Evolutionary conservation across 176 grass and related monocot genomes (phyloP), one percentile per base, ranked within the genome.

Genomic region (Oryza australiensis): DNA sequence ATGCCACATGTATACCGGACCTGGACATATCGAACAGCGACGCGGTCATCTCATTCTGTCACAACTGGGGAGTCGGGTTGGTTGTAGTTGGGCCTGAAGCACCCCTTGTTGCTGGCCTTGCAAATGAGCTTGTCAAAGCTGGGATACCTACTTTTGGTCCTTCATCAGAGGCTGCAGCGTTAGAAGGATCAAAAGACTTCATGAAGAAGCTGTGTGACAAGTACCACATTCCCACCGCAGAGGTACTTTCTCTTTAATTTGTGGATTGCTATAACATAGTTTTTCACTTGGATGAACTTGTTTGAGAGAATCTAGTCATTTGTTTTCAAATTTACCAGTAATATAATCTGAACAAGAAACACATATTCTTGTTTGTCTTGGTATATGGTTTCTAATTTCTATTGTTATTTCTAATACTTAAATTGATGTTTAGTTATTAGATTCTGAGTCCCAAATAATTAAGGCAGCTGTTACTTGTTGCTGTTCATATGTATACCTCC

Each of bases 181-280:
- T 94, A 33, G 92, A 94, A 84, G 89, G 89, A 53, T 91, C 88
- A 3, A 94, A 94, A 23, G 89, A 91, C 35, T 94, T 94, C 43
- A 89, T 89, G 92, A 94, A 94, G 64, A 94, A 85, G 62, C 69
- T 92, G 63, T 94, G 92, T 29, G 84, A 89, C 62, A 92, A 92
- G 59, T 94, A 89, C 70, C 71, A 26, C 42, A 92, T 94, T 38
- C 92, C 92, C 27, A 94, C 89, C 55, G 92, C 92, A 28, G 88
- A 92, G 78, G 89, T 91, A 69, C 20, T 63, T 57, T 38, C 30
- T 59, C 22, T 37, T 33, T 16, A 24, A 4, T 73, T 46, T 34
- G 13, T 18, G 9, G 64, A 64, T 0, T 10, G 24, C 37, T 64
- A 34, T 73, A 22, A 46, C 9, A 55, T 22, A 9, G 0, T 60